Conservation (phyloP, 2,329 filamentous ascomycete genomes). For the Pestalotiopsis sp. region DNA sequence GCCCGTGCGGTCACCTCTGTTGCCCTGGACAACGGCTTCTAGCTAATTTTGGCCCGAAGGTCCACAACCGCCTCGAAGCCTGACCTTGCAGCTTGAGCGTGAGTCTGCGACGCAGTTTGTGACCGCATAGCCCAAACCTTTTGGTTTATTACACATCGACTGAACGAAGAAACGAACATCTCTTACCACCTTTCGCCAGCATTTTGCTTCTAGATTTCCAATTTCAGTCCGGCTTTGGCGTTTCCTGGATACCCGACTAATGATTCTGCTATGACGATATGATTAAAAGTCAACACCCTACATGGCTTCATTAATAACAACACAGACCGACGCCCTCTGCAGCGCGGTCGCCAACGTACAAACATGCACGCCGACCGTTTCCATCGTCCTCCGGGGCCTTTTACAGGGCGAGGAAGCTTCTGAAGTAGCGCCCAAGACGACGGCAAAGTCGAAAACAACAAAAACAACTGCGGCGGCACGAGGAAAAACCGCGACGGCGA, state of each 20-base stretch:
- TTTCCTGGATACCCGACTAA: conserved; percentile 20
- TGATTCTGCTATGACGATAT: conserved; percentile 25
- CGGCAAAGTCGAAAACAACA: conserved; percentile 29
- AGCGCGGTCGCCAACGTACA: conserved; percentile 51
- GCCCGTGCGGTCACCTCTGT: neutral
- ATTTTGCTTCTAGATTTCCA: neutral
- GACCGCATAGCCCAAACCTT: neutral
- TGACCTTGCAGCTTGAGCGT: neutral
- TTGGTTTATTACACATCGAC: neutral
- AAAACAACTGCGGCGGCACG: conserved; percentile 19
- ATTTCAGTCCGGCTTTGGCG: neutral
- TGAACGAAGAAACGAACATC: neutral
- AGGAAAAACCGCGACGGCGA: conserved; percentile 14
- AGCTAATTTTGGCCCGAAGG: conserved; percentile 7
- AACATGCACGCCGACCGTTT: conserved; percentile 53
- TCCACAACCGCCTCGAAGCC: neutral
- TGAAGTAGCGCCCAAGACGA: conserved; percentile 24
- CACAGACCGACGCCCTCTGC: conserved; percentile 52
- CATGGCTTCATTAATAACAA: conserved; percentile 43
- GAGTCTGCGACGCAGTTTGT: neutral
- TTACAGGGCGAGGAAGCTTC: conserved; percentile 32
- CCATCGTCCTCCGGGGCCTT: conserved; percentile 48
- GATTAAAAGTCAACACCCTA: conserved; percentile 25
- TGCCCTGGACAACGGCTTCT: conserved; percentile 15
- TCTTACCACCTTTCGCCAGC: neutral